Evolutionary conservation across 2,329 filamentous ascomycete genomes (phyloP), one percentile per base, ranked within the genome.

Genomic region (Penicillium griseofulvum): DNA sequence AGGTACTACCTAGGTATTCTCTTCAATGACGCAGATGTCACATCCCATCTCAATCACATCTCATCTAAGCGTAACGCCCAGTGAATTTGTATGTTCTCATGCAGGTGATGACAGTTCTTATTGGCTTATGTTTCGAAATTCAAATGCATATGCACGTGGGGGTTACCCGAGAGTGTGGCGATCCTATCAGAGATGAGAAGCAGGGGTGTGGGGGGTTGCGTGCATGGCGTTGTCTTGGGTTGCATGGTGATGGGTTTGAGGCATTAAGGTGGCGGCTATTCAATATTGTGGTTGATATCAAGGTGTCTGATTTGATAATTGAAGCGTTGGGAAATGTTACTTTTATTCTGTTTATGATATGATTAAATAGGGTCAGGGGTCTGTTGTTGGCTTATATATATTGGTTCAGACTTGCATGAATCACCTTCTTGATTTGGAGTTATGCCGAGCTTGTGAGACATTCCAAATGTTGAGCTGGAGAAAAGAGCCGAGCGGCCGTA

Each of bases 21-120:
- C 11, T 9, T 24, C 14, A 4, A 54, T 44, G 39, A 44, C 17
- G 45, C 31, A 50, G 52, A 50, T 54, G 45, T 54, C 52, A 50
- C 46, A 11, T 31, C 37, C 38, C 34, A 48, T 38, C 16, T 31
- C n/a, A n/a, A 46, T 54, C 52, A 50, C 46, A 11, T 31, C 37
- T 46, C 34, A 48, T 38, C 16, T 31, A 46, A 31, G 33, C 31
- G 41, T 41, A 49, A 38, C 26, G 28, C 47, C 38, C 17, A 41
- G 39, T 34, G 47, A 14, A 17, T 29, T 45, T 37, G 19, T 9
- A 4, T 41, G 12, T 19, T 17, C 34, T 34, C 34, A 52, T 53
- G 52, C 39, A 33, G 19, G 47, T 37, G 29, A 10, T 36, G 4
- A 12, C 1, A 17, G 19, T 7, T 51, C 33, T 4, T 22, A 54